Evolutionary conservation across 441 rosid genomes (phyloP), one percentile per base, ranked within the genome.

Genomic region (Populus tomentosa): DNA sequence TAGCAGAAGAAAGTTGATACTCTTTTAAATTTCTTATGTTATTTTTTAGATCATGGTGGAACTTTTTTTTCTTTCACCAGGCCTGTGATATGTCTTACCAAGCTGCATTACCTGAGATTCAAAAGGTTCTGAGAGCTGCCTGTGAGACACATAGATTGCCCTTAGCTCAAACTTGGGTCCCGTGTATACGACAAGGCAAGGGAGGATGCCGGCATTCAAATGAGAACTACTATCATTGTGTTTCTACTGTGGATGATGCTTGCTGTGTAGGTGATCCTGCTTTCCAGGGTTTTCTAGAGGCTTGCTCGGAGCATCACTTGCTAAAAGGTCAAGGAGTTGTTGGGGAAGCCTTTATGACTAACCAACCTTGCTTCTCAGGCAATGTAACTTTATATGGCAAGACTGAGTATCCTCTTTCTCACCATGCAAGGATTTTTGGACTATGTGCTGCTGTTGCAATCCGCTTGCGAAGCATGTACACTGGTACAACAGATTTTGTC

Each of bases 261-360:
- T 95, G 92, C 87, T 87, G 85, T 28, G 77, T 92, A 32, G 87
- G 82, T 56, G 93, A 95, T 79, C 83, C 91, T 75, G 78, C 64
- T 1, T 83, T 89, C 76, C 84, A 73, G 36, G 85, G 79, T 71
- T 95, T 95, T 80, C 98, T 90, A 1, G 94, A 91, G 81, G 97
- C 94, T 69, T 94, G 97, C 86, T 91, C 95, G 8, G 98, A 91
- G 86, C 90, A 95, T 85, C 99, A 95, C 86, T 86, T 95, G 75
- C 85, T 93, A 69, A 93, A 90, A 84, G 98, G 99, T 64, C 95
- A 95, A 82, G 98, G 98, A 66, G 89, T 95, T 76, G 95, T 84
- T 13, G 99, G 99, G 69, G 78, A 78, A 85, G 98, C 99, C 36
- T 93, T 95, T 79, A 72, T 89, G 80, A 92, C 97, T 13, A 93